Evolutionary conservation across 345 rosid species (phyloP), one percentile per base, ranked within the genome.

Genomic region (Aquilaria malaccensis): DNA sequence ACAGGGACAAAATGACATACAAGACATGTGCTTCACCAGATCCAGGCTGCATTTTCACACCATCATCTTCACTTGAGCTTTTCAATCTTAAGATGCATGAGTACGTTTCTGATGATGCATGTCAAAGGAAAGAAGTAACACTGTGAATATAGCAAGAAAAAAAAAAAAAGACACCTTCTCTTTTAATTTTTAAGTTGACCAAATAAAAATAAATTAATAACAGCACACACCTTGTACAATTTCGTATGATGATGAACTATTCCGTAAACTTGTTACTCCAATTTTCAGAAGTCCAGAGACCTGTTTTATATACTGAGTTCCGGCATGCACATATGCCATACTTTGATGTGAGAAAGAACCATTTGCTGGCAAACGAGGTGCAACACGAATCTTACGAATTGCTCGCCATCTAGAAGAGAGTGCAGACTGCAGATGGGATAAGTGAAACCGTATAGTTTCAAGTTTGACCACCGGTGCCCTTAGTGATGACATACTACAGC

Each of bases 11-110:
- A 51, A 30, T 51, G 49, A 76, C 97, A 67, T 88, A 94, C 99
- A 94, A 94, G 65, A 94, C 81, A 67, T 90, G 95, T 63, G 81
- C 77, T 87, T 94, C 99, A 69, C 97, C 89, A 59, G 97, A 87
- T 70, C 97, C 99, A 49, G 95, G 92, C 62, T 90, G 97, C 96
- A 94, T 79, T 69, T 74, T 74, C 65, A 84, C 56, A 63, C 81
- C 79, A 66, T 86, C 97, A 70, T 90, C 95, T 76, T 87, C 97
- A 30, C 76, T 60, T 65, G 87, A 80, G 77, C 92, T 94, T 72
- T 94, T 94, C 81, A 94, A 70, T 74, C 92, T 77, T 66, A 94
- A 70, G 67, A 67, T 76, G 67, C 97, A 94, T 51, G 86, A 73
- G 67, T 84, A 90, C 49, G 85, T 79, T 80, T 90, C 99, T 94